Percentiles rank a stretch among this genome's conserved stretches.
Conservation (phyloP, 176 grass and related monocot genomes). For the Rhynchospora tenuis region DNA sequence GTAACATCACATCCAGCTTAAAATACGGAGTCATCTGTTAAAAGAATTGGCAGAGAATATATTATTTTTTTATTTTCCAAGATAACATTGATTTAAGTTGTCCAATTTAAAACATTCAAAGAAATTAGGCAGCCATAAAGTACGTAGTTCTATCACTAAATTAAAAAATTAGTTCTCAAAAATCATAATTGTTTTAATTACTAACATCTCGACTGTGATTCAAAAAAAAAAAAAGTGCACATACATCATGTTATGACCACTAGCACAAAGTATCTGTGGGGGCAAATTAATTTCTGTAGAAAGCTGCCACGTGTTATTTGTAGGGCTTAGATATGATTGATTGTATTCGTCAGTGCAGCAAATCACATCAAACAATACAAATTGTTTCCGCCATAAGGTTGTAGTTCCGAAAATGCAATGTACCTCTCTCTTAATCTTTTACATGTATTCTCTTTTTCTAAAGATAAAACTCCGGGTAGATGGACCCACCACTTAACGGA, state of each 20-base stretch:
- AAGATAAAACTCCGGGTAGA: neutral
- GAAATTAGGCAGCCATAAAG: too few relatives aligned
- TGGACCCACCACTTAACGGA: conserved; percentile 19
- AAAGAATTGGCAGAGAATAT: neutral
- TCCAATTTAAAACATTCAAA: too few relatives aligned
- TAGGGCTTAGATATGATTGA: neutral
- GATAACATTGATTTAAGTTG: too few relatives aligned
- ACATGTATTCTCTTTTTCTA: neutral
- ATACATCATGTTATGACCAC: too few relatives aligned
- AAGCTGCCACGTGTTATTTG: neutral
- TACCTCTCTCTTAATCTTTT: neutral
- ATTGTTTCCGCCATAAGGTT: neutral
- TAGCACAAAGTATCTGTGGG: too few relatives aligned
- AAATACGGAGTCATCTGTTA: neutral
- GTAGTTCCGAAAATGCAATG: neutral
- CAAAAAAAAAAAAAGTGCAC: neutral
- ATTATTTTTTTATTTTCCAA: too few relatives aligned
- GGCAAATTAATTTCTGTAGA: neutral
- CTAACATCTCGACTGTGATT: neutral
- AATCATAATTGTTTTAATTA: neutral
- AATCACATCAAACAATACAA: neutral
- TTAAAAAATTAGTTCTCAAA: too few relatives aligned
- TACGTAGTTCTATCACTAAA: too few relatives aligned
- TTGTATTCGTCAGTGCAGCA: neutral
- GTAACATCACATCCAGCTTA: neutral